phyloP scores from a whole-genome alignment of 306 rosid species.

The Delonix regia region DNA sequence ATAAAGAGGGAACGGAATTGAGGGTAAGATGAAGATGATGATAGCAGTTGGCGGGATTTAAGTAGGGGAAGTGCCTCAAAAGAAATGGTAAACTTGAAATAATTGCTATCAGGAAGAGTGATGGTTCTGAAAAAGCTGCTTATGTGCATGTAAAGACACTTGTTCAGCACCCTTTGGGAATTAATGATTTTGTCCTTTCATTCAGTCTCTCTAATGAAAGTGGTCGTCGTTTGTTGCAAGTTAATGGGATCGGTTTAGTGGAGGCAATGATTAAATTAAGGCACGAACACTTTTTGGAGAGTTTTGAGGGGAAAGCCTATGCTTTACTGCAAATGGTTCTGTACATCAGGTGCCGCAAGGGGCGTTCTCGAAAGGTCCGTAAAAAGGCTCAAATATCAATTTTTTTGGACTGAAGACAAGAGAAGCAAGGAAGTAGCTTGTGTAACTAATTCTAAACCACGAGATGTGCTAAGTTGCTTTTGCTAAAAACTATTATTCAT shows the following conservation, averaged over 20 bases:
- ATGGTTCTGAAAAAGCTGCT: background rate
- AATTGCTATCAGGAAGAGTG: background rate
- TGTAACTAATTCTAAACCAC: background rate
- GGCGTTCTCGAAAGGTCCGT: background rate
- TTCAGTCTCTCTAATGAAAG: background rate
- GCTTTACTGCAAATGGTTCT: background rate
- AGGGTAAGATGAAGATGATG: slow-evolving; percentile 5
- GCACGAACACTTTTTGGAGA: background rate
- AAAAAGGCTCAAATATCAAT: background rate
- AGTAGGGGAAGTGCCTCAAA: slow-evolving; percentile 13
- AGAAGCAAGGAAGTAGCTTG: background rate
- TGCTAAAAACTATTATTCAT: background rate
- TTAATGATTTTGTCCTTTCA: background rate
- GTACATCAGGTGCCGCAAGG: background rate
- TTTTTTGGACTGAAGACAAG: background rate
- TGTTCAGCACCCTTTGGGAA: background rate
- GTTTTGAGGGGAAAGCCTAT: background rate
- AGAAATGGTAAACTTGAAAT: background rate
- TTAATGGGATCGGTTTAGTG: background rate
- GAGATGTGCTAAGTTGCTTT: background rate
- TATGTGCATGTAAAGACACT: background rate
- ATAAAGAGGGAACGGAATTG: background rate
- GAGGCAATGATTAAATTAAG: background rate
- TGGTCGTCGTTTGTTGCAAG: background rate
- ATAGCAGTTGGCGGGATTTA: slow-evolving; percentile 24